A percentile compares a stretch with the other conserved stretches of the same genome.
These are phyloP conservation scores for Phalaenopsis equestris DNA, from an alignment of 106 monocot species.

Conservation along the genomic window DNA sequence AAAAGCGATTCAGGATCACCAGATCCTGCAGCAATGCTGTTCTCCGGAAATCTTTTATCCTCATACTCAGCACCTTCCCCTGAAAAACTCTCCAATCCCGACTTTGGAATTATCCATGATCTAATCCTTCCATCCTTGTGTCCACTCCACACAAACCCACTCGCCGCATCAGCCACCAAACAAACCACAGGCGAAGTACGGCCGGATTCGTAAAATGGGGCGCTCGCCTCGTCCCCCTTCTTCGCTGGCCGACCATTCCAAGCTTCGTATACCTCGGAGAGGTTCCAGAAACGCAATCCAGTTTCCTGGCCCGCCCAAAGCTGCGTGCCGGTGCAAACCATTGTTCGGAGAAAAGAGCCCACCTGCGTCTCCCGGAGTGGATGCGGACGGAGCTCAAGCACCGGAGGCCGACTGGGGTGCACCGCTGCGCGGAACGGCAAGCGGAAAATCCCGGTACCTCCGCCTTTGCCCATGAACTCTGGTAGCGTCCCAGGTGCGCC, in stretches of 20 bases:
- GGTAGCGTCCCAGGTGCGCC: conserved; percentile 38
- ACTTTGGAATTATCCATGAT: conserved; percentile 62
- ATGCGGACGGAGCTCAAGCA: conserved; percentile 73
- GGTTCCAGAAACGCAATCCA: conserved; percentile 69
- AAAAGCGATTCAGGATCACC: conserved; percentile 10
- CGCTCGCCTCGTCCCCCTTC: conserved; percentile 70
- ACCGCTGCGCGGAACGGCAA: conserved; percentile 62
- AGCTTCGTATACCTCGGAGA: conserved; percentile 27
- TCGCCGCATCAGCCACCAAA: conserved; percentile 57
- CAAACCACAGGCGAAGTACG: conserved; percentile 51
- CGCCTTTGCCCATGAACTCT: conserved; percentile 81
- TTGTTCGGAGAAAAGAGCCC: conserved; percentile 63
- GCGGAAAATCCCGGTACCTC: conserved; percentile 68
- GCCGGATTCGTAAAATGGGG: conserved; percentile 56
- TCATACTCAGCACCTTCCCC: not conserved
- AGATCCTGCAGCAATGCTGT: conserved; percentile 4
- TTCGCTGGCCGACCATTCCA: conserved; percentile 13
- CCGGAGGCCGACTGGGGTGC: conserved; percentile 73
- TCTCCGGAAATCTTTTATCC: not conserved
- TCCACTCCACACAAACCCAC: conserved; percentile 65
- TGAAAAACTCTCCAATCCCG: not conserved
- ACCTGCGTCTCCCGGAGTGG: conserved; percentile 87
- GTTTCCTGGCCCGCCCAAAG: conserved; percentile 82
- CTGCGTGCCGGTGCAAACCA: conserved; percentile 31
- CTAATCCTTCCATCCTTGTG: conserved; percentile 92